These are phyloP conservation scores for Immersiporthe knoxdaviesiana DNA, from an alignment of 2,329 filamentous ascomycete species.

Conservation along the genomic window DNA sequence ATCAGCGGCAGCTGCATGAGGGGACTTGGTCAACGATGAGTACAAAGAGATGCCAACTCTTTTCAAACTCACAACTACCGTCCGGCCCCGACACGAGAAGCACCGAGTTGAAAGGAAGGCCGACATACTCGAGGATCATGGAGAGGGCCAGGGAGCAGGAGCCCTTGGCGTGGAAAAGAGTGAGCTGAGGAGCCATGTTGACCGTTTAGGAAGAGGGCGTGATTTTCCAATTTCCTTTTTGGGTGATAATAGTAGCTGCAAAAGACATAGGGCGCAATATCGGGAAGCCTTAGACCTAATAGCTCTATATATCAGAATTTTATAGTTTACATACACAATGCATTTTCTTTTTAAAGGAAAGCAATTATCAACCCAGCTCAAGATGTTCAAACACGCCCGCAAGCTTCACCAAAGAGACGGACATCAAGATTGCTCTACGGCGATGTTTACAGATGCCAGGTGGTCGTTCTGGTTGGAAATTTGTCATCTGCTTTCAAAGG, in stretches of 20 bases:
- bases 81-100: not conserved
- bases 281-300: no score
- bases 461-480: not conserved
- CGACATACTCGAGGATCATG: slow-evolving; percentile 38
- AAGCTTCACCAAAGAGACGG: not conserved
- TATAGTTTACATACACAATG: not conserved
- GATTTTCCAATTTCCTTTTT: no score
- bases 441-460: not conserved
- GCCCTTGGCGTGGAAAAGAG: slow-evolving; percentile 38
- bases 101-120: slow-evolving; percentile 33
- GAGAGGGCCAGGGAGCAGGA: slow-evolving; percentile 39
- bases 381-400: no score
- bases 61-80: not conserved
- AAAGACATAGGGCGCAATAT: not conserved
- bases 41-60: no score
- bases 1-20: slow-evolving; percentile 35
- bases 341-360: not conserved
- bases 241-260: not conserved
- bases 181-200: slow-evolving; percentile 3
- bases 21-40: slow-evolving; percentile 30
- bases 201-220: not conserved
- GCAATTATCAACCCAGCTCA: no score
- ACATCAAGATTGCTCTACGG: not conserved
- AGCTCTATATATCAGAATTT: no score
- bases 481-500: not conserved